phyloP scores from a whole-genome alignment of 164 flowering plant genomes.

The Vitis cinerea region DNA sequence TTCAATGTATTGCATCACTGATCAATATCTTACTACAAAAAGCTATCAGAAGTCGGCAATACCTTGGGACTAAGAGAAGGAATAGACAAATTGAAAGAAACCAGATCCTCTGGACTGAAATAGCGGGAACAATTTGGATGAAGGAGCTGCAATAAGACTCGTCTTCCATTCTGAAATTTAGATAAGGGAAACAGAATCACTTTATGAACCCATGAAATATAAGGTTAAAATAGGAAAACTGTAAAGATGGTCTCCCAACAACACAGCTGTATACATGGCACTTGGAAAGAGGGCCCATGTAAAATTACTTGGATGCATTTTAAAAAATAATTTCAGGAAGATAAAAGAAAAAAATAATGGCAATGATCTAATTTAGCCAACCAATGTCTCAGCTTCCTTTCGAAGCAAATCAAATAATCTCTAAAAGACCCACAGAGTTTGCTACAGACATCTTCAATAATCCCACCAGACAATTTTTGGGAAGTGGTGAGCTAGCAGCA shows the following conservation, averaged over 20 bases:
- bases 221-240: background rate
- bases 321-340: no score
- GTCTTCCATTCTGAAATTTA: conserved; percentile 70
- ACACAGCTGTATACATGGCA: background rate
- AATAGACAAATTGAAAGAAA: conserved; percentile 51
- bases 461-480: no score
- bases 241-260: background rate
- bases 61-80: conserved; percentile 69
- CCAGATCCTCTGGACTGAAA: conserved; percentile 69
- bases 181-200: conserved; percentile 7
- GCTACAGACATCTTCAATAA: no score
- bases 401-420: no score
- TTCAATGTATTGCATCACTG: background rate
- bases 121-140: conserved; percentile 83
- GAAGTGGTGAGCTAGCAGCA: no score
- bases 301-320: background rate
- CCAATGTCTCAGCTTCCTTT: no score
- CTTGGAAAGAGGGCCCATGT: background rate
- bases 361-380: no score
- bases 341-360: no score
- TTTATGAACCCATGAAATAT: background rate
- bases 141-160: conserved; percentile 75
- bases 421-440: no score
- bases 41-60: conserved; percentile 7
- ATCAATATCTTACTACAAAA: background rate